Base-by-base conservation (phyloP, 2,329 filamentous ascomycete genomes). In the Hirsutella minnesotensis region DNA sequence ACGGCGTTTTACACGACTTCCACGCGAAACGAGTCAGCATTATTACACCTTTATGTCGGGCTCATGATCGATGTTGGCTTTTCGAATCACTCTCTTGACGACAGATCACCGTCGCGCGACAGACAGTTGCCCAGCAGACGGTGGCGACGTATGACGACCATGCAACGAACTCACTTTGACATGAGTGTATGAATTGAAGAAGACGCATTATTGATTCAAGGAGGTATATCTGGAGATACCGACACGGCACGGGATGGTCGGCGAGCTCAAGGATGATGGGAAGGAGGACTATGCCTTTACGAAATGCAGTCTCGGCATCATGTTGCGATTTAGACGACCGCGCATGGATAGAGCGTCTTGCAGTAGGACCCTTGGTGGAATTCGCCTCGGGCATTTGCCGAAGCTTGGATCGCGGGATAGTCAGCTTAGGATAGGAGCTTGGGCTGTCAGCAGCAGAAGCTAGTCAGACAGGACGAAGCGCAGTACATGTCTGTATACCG, bases 1-100 rank as follows among this genome's bases (percentile, higher is more conserved):
- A 63, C 56, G 64, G 65, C 64, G 65, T 67, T 66, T 41, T 58
- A 57, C 59, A 61, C 61, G 59, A 61, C 58, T 50, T 56, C 20
- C 41, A 40, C 51, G 44, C 46, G 46, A 43, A 36, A 15, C 39
- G 42, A 41, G 29, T 38, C 37, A 36, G 40, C 16, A 20, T 27
- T 33, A n/a, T 20, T 33, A 33, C 38, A 42, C 39, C n/a, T 22
- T 24, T 36, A 19, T 37, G 40, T 41, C 33, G 16, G 40, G 33
- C 40, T 35, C 29, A 31, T 15, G 20, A 36, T 30, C 20, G 34
- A 37, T 22, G 16, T 41, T 27, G 41, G 20, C 41, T 38, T 34
- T 33, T 51, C 51, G 48, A 47, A 49, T 45, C 49, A 48, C 54
- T 53, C 50, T 56, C 52, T 52, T 44, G 47, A 51, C 53, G 57